Evolutionary conservation across 495 filamentous ascomycete genomes (phyloP), one percentile per base, ranked within the genome.

Genomic region (Saxophila tyrrhenica): DNA sequence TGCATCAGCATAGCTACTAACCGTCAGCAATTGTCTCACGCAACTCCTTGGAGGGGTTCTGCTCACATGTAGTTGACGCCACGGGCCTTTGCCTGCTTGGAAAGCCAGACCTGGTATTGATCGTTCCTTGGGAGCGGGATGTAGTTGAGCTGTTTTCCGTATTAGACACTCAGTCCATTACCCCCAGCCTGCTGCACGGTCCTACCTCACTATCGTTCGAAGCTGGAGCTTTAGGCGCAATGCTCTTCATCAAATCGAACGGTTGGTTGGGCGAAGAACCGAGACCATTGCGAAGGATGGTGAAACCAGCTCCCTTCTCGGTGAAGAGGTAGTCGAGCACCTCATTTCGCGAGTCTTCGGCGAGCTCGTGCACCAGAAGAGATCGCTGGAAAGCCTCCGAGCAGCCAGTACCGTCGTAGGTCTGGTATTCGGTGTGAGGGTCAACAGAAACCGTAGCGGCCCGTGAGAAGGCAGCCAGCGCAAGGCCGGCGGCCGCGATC

Each of bases 401-500:
- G 35, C 74, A 66, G 25, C 76, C 75, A 55, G 95, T 82, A 38
- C 79, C 78, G 25, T 94, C 87, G 52, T 95, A 91, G 59, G 90
- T 82, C 19, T 87, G 82, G 15, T 91, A 73, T 0, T 85, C 82
- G 0, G 89, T 95, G 35, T 89, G 89, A 61, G 90, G 94, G 54
- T 87, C 88, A 63, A 95, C 81, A 44, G 80, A 75, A 42, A 96
- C 76, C 25, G 29, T 35, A 13, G 29, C 29, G 85, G 84, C 41
- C 5, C 53, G 17, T 19, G 43, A 17, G 25, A 47, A 15, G 16
- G 48, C 22, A n/a, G 39, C 54, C 22, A 50, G 39, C 22, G 39
- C 48, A 47, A 21, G 13, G 54, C 54, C 29, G 21, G 44, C 22
- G 25, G 44, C 42, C 13, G 52, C 41, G 25, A 54, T 21, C 11